Conservation (phyloP, 2,329 filamentous ascomycete species). For the Epichloe sylvatica region DNA sequence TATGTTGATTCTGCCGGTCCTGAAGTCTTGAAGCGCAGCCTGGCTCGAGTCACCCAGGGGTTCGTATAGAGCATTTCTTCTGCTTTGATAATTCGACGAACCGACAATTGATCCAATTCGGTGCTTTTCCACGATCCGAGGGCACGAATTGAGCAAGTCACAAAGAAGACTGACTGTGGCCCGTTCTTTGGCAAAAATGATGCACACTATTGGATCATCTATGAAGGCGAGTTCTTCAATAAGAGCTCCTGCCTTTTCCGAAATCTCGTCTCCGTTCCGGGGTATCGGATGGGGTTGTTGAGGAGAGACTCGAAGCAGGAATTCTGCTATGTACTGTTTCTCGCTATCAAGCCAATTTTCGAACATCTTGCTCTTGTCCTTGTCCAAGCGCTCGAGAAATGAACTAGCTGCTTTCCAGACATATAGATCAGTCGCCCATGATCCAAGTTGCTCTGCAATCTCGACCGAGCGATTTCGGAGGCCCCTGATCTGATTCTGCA, state of each 20-base stretch:
- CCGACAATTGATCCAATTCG: slow-evolving; percentile 43
- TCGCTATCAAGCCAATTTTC: slow-evolving; percentile 34
- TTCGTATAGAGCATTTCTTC: slow-evolving; percentile 28
- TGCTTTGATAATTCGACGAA: slow-evolving; percentile 24
- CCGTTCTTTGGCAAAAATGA: slow-evolving; percentile 55
- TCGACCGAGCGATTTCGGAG: slow-evolving; percentile 36
- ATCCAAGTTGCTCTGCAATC: slow-evolving; percentile 45
- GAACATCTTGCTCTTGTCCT: slow-evolving; percentile 13
- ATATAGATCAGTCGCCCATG: slow-evolving; percentile 56
- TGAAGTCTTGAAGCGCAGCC: slow-evolving; percentile 32
- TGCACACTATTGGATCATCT: slow-evolving; percentile 34
- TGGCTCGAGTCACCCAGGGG: slow-evolving; percentile 19
- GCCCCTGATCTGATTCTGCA: slow-evolving; percentile 39
- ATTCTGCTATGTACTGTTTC: slow-evolving; percentile 38
- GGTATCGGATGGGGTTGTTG: slow-evolving; percentile 6
- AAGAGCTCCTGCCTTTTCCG: slow-evolving; percentile 44
- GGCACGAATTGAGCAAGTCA: slow-evolving; percentile 41
- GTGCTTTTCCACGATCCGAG: slow-evolving; percentile 31
- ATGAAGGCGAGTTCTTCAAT: slow-evolving; percentile 34
- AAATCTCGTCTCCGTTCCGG: slow-evolving; percentile 22
- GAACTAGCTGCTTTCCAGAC: slow-evolving; percentile 34
- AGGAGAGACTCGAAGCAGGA: slow-evolving; percentile 25
- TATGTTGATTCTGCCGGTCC: slow-evolving; percentile 38
- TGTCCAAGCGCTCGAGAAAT: slow-evolving; percentile 14
- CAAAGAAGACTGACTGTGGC: slow-evolving; percentile 46